Base-by-base conservation (phyloP, 2,329 filamentous ascomycete genomes). In the Daldinia sp. region DNA sequence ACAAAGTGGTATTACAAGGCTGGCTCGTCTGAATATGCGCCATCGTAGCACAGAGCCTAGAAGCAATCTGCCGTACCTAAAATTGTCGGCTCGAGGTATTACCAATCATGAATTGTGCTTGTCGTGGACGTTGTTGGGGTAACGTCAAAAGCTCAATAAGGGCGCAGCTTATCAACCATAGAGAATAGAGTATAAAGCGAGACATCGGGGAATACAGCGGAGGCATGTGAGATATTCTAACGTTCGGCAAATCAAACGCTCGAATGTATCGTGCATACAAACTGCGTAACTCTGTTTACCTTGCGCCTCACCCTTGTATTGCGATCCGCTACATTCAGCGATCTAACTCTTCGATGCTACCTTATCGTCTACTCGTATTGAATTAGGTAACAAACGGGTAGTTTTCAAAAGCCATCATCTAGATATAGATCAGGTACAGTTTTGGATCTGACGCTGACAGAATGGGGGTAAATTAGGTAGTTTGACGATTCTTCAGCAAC, bases 331-430 rank as follows among this genome's bases (percentile, higher is more conserved):
- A 55, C 60, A 60, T 46, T 48, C n/a, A 23, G 13, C 44, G 30
- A 57, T 50, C 48, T 59, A 60, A 37, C 39, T 42, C 20, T 54
- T 20, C 44, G 51, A 70, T 70, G n/a, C 62, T 58, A 70, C 68
- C 59, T 55, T 55, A 50, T 50, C 39, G 44, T 57, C 62, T 46
- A 44, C 18, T 10, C 33, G 55, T 63, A 56, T 44, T 39, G 60
- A 20, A 41, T 48, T 42, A 35, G 6, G 33, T 35, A 35, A 35
- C 33, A 51, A 5, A 7, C 10, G 33, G 26, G 51, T 15, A 54
- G 33, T 30, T 55, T 44, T 33, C 18, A 39, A 50, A 39, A 54
- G 37, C 51, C 61, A 54, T 55, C 55, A 66, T 60, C 63, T 46
- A 41, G 42, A 30, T 30, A 20, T 51, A 39, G 57, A 65, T 56